phyloP scores from a whole-genome alignment of 2,329 filamentous ascomycete species.

The Onygena corvina region DNA sequence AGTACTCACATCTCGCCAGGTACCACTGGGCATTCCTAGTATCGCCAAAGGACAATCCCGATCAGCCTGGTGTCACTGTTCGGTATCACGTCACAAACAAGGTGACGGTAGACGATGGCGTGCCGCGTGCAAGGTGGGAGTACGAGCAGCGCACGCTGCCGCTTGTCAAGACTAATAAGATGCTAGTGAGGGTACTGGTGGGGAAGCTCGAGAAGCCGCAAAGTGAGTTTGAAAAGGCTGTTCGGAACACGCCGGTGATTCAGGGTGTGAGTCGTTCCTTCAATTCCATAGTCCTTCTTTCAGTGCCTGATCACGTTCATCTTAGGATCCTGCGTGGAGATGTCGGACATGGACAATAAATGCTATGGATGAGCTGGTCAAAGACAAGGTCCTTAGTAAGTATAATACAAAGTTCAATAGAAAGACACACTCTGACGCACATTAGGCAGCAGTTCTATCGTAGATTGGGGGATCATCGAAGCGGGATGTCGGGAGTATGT shows the following conservation, averaged over 20 bases:
- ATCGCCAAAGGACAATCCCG: slow-evolving; percentile 20
- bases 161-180: slow-evolving; percentile 18
- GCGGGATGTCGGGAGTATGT: no score
- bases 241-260: slow-evolving; percentile 27
- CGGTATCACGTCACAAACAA: slow-evolving; percentile 18
- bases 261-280: no score
- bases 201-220: slow-evolving; percentile 30
- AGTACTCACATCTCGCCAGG: no score
- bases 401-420: background rate
- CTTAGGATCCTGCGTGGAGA: slow-evolving; percentile 17
- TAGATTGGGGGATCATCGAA: no score
- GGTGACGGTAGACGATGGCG: no score
- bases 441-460: no score
- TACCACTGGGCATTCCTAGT: slow-evolving; percentile 10
- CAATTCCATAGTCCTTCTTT: slow-evolving; percentile 32
- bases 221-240: slow-evolving; percentile 23
- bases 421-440: no score
- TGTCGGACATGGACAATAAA: slow-evolving; percentile 10
- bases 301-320: slow-evolving; percentile 22
- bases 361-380: slow-evolving; percentile 7
- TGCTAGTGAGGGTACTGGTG: slow-evolving; percentile 31
- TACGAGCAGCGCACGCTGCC: slow-evolving; percentile 11
- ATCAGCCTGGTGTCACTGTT: slow-evolving; percentile 1
- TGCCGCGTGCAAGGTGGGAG: slow-evolving; percentile 5
- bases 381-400: slow-evolving; percentile 8